A percentile compares a stretch with the other conserved stretches of the same genome.
Evolutionary conservation across 1,284 basidiomycete species (phyloP).

Genomic region (Cryptococcus sp.): DNA sequence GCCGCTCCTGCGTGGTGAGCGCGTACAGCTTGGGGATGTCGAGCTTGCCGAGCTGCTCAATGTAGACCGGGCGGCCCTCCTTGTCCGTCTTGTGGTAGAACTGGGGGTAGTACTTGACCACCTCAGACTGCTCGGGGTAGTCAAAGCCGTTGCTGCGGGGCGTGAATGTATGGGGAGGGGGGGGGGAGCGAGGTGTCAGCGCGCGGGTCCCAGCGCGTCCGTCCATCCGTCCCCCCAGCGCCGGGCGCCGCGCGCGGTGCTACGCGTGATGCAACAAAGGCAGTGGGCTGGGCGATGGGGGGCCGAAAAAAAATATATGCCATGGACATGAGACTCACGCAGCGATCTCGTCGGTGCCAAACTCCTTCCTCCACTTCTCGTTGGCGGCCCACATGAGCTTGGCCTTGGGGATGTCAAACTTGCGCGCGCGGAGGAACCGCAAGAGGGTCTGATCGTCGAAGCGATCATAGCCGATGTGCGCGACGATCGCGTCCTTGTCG

Average conservation of each 20-base stretch:
- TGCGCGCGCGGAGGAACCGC: slow-evolving; percentile 87
- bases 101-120: slow-evolving; percentile 92
- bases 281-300: too few relatives aligned
- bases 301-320: background rate
- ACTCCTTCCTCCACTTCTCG: slow-evolving; percentile 89
- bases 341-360: slow-evolving; percentile 81
- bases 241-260: too few relatives aligned
- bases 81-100: slow-evolving; percentile 96
- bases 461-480: slow-evolving; percentile 55
- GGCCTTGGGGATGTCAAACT: slow-evolving; percentile 78
- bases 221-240: background rate
- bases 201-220: background rate
- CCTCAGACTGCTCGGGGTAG: slow-evolving; percentile 77
- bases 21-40: slow-evolving; percentile 79
- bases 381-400: slow-evolving; percentile 79
- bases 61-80: slow-evolving; percentile 93
- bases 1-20: slow-evolving; percentile 81
- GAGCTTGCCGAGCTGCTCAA: slow-evolving; percentile 87
- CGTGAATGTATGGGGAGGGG: slow-evolving; percentile 1
- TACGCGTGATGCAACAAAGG: too few relatives aligned
- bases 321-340: slow-evolving; percentile 55
- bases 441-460: slow-evolving; percentile 79
- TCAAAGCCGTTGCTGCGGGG: slow-evolving; percentile 69
- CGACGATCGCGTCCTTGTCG: slow-evolving; percentile 36
- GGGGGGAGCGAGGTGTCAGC: background rate